Percentiles rank a stretch among this genome's conserved stretches.
Conservation (phyloP, 768 basidiomycete species). For the Lentinula sp. region DNA sequence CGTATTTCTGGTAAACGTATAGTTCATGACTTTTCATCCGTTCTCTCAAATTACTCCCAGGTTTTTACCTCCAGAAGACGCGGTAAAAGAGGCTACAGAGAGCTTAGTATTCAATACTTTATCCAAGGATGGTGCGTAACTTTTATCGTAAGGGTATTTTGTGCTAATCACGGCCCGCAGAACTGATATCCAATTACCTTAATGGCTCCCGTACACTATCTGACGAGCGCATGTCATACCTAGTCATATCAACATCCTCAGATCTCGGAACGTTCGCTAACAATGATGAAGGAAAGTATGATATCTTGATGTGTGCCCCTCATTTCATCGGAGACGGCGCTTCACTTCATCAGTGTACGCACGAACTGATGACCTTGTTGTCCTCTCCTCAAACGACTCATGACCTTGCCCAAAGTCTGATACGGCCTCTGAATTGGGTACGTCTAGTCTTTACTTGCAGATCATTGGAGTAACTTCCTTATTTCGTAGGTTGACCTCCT, state of each 20-base stretch:
- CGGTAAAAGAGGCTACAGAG: conserved; percentile 33
- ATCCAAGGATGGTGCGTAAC: conserved; percentile 35
- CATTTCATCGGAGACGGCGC: conserved; percentile 70
- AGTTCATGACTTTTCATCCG: neutral
- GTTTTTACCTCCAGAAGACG: conserved; percentile 36
- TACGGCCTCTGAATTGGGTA: conserved; percentile 16
- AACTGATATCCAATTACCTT: conserved; percentile 49
- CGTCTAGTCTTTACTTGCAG: neutral
- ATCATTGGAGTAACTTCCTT: neutral
- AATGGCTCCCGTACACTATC: conserved; percentile 58
- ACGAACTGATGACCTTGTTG: conserved; percentile 50
- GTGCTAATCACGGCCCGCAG: conserved; percentile 11
- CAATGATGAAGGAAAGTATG: conserved; percentile 9
- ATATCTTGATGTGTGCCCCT: conserved; percentile 54
- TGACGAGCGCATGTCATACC: conserved; percentile 41
- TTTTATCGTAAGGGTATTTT: neutral
- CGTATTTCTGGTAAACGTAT: neutral
- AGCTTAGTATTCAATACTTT: conserved; percentile 31
- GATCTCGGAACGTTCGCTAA: conserved; percentile 7
- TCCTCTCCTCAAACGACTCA: conserved; percentile 18
- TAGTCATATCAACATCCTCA: conserved; percentile 25
- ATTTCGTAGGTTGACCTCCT: conserved; percentile 13
- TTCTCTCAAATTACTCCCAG: conserved; percentile 15
- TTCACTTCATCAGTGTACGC: conserved; percentile 57
- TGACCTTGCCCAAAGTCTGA: conserved; percentile 13